Percentiles rank a stretch among this genome's conserved stretches.
Conservation (phyloP, 495 filamentous ascomycete species). For the Mycothermus thermophilus region DNA sequence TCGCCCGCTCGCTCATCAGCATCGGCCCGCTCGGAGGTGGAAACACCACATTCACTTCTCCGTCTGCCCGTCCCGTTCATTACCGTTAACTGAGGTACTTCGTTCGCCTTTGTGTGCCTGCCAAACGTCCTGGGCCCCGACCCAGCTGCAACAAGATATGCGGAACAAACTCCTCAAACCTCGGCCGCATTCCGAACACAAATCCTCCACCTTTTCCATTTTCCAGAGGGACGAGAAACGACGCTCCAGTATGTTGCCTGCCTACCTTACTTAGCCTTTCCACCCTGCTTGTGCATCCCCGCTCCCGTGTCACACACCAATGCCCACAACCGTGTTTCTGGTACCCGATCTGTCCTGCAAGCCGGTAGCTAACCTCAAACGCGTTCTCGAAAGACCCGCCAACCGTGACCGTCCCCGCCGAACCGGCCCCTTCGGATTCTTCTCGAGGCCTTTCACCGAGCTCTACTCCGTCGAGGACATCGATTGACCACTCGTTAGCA, state of each 20-base stretch:
- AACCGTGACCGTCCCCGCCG: not conserved
- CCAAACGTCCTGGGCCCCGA: no score
- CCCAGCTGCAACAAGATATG: no score
- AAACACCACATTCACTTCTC: not conserved
- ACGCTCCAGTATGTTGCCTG: conserved; percentile 21
- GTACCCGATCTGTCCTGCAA: no score
- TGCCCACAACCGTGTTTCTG: no score
- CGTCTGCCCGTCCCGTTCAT: not conserved
- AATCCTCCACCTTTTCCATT: conserved; percentile 16
- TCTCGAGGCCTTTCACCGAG: no score
- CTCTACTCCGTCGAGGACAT: conserved; percentile 6
- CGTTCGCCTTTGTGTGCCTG: no score
- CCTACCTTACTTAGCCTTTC: not conserved
- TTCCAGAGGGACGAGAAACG: conserved; percentile 20
- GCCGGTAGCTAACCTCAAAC: no score
- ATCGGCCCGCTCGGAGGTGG: conserved; percentile 3
- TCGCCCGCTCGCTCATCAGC: no score
- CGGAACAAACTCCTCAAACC: conserved; percentile 25
- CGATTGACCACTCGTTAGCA: conserved; percentile 12
- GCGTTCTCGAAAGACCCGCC: no score
- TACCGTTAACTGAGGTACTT: no score
- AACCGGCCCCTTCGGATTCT: conserved; percentile 3
- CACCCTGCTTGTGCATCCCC: not conserved
- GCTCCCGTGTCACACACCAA: no score
- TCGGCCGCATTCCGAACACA: conserved; percentile 20